These are phyloP conservation scores for Pseudogymnoascus pannorum DNA, from an alignment of 2,329 filamentous ascomycete genomes.

Conservation along the genomic window DNA sequence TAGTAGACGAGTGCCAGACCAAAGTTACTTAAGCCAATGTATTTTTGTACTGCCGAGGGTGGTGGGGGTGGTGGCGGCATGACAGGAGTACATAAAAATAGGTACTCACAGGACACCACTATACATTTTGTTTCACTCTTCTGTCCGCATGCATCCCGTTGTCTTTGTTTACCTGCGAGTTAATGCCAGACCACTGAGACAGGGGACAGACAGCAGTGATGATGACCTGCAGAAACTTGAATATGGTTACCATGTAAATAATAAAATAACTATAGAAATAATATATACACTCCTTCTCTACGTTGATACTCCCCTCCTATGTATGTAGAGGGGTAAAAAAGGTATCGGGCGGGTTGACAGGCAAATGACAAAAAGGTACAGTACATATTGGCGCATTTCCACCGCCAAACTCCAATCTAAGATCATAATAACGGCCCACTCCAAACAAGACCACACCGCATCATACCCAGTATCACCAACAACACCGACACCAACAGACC, in stretches of 20 bases:
- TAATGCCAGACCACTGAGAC: not conserved
- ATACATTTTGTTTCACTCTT: not conserved
- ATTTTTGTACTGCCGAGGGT: not conserved
- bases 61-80: not conserved
- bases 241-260: not conserved
- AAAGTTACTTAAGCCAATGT: not conserved
- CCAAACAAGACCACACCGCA: slow-evolving; percentile 7
- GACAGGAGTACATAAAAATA: not conserved
- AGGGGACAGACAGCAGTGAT: not conserved
- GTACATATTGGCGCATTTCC: slow-evolving; percentile 2
- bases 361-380: not conserved
- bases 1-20: not conserved
- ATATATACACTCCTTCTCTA: not conserved
- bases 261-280: not conserved
- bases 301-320: not conserved
- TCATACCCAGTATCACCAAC: slow-evolving; percentile 11
- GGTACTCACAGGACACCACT: not conserved
- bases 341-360: not conserved
- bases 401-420: slow-evolving; percentile 4
- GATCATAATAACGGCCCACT: slow-evolving; percentile 7
- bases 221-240: not conserved
- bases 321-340: slow-evolving; percentile 3
- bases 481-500: slow-evolving; percentile 13
- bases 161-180: not conserved
- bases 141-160: not conserved